Evolutionary conservation across 768 basidiomycete species (phyloP).

Genomic region (Glaciozyma antarctica): DNA sequence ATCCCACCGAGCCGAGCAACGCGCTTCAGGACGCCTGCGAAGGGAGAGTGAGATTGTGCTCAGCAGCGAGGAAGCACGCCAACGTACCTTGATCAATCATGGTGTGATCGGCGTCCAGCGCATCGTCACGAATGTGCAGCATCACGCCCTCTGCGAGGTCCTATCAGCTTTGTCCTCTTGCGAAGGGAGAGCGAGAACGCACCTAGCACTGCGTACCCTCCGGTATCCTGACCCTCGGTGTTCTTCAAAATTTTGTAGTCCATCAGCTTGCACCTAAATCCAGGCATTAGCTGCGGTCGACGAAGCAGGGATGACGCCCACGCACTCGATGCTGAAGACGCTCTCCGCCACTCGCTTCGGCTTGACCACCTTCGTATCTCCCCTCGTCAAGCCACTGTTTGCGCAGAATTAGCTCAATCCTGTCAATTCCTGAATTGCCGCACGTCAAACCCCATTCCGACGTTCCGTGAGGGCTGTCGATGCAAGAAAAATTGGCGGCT

Average conservation of each 20-base stretch:
- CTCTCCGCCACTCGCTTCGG: too few relatives aligned
- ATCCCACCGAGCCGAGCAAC: neutral
- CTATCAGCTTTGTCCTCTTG: neutral
- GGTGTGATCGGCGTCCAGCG: neutral
- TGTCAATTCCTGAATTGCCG: too few relatives aligned
- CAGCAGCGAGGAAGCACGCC: too few relatives aligned
- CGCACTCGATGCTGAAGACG: too few relatives aligned
- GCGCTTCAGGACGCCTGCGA: neutral
- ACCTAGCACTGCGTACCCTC: neutral
- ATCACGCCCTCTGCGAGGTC: neutral
- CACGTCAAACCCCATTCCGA: conserved; percentile 37
- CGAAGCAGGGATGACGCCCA: too few relatives aligned
- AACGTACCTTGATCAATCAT: neutral
- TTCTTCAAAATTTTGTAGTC: neutral
- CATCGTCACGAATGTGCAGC: neutral
- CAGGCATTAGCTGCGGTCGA: too few relatives aligned
- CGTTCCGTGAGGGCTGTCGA: conserved; percentile 37
- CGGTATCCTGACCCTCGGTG: neutral
- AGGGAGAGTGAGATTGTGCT: too few relatives aligned
- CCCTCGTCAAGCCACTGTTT: too few relatives aligned
- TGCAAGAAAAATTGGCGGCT: conserved; percentile 39
- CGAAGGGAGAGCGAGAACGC: neutral
- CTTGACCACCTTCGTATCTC: too few relatives aligned
- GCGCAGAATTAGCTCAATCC: too few relatives aligned
- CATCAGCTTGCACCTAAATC: neutral